phyloP scores from a whole-genome alignment of 495 filamentous ascomycete species.

The Daldinia concentrica region DNA sequence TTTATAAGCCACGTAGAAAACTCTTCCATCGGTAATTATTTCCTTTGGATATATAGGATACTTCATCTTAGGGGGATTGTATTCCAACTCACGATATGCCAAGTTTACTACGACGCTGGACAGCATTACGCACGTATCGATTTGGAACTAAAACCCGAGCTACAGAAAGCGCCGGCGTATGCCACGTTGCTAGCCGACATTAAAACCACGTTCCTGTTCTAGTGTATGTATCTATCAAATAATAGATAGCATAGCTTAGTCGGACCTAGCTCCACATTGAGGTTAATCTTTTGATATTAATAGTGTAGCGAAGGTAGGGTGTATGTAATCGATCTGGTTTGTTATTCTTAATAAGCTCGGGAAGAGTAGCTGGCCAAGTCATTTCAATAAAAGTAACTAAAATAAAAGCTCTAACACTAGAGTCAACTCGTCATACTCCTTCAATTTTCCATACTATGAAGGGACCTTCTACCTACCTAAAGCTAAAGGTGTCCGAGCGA shows the following conservation, averaged over 20 bases:
- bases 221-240: slow-evolving; percentile 15
- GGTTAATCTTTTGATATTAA: not conserved
- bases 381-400: not conserved
- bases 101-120: slow-evolving; percentile 1
- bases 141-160: slow-evolving; percentile 7
- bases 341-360: not conserved
- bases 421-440: not conserved
- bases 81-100: not conserved
- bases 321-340: not conserved
- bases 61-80: not conserved
- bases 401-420: not conserved
- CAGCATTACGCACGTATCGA: not conserved
- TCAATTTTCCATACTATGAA: slow-evolving; percentile 1
- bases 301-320: not conserved
- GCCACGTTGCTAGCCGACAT: slow-evolving; percentile 27
- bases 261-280: not conserved
- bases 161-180: slow-evolving; percentile 8
- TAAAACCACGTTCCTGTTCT: slow-evolving; percentile 18
- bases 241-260: slow-evolving; percentile 2
- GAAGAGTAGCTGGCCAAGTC: not conserved
- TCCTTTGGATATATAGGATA: not conserved
- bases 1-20: slow-evolving; percentile 3
- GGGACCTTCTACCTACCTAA: not conserved
- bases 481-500: not conserved
- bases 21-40: not conserved